Percentiles rank a stretch among this genome's conserved stretches.
phyloP scores from a whole-genome alignment of 306 rosid genomes.

The Cicer cuneatum region DNA sequence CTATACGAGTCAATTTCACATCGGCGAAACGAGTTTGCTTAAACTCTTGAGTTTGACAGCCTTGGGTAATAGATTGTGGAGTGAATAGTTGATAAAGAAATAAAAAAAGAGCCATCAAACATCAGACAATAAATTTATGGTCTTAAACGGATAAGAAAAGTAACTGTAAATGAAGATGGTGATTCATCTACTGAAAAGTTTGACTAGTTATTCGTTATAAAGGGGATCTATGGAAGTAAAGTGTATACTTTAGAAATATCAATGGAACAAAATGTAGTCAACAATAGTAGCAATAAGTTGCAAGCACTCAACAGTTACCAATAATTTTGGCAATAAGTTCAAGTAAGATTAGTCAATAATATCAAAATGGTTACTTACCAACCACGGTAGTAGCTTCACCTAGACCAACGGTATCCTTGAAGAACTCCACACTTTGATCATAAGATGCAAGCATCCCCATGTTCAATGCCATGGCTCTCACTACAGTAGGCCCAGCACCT shows the following conservation, averaged over 20 bases:
- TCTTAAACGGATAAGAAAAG: background rate
- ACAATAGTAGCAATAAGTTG: background rate
- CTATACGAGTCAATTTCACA: no score
- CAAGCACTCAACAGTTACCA: background rate
- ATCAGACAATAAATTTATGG: background rate
- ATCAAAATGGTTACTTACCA: slow-evolving; percentile 52
- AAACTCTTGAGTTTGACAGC: no score
- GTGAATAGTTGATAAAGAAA: background rate
- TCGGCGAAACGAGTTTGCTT: no score
- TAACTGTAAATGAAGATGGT: background rate
- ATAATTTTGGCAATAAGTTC: background rate
- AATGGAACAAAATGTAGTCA: slow-evolving; percentile 12
- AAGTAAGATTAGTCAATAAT: background rate
- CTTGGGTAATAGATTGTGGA: background rate
- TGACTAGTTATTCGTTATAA: background rate
- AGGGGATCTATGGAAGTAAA: background rate
- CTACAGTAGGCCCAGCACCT: slow-evolving; percentile 99
- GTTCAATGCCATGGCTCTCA: slow-evolving; percentile 98
- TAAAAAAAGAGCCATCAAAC: background rate
- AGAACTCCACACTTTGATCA: slow-evolving; percentile 93
- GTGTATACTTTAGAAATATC: background rate
- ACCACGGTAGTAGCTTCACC: slow-evolving; percentile 83
- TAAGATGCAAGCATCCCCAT: slow-evolving; percentile 99
- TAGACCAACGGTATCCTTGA: slow-evolving; percentile 82
- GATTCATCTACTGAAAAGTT: background rate